Evolutionary conservation across 345 rosid genomes (phyloP).

Genomic region (Trapa incisa): DNA sequence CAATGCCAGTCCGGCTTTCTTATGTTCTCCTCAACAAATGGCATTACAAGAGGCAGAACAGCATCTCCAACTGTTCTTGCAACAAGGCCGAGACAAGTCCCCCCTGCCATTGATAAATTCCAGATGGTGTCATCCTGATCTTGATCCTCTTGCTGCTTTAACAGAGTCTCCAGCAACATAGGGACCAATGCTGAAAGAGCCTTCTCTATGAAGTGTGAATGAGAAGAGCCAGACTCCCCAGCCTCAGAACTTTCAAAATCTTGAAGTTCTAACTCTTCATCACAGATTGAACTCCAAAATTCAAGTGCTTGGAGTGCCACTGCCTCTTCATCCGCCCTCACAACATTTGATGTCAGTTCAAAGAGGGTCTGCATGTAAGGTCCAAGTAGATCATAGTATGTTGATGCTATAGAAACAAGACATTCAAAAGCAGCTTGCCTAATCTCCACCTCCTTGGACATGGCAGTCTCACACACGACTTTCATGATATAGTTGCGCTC

Average conservation of each 20-base stretch:
- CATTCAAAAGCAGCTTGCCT: conserved; percentile 93
- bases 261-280: conserved; percentile 88
- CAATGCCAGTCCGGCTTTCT: conserved; percentile 60
- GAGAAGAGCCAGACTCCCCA: conserved; percentile 51
- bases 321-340: conserved; percentile 72
- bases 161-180: conserved; percentile 66
- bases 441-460: conserved; percentile 64
- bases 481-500: conserved; percentile 90
- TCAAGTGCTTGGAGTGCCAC: conserved; percentile 93
- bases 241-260: conserved; percentile 53
- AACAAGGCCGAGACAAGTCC: conserved; percentile 90
- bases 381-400: conserved; percentile 70
- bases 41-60: conserved; percentile 82
- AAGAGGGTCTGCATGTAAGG: conserved; percentile 81
- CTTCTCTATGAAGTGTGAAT: conserved; percentile 65
- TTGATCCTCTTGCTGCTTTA: conserved; percentile 93
- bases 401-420: conserved; percentile 85
- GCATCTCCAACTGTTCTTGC: conserved; percentile 88
- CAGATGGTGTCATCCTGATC: conserved; percentile 80
- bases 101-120: conserved; percentile 96
- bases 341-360: conserved; percentile 77
- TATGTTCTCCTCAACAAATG: conserved; percentile 31
- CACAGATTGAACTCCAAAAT: conserved; percentile 96
- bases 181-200: conserved; percentile 68
- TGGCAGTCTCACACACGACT: conserved; percentile 83